Conservation (phyloP, 192 early-diverging fungal genomes). For the Podila horticola region DNA sequence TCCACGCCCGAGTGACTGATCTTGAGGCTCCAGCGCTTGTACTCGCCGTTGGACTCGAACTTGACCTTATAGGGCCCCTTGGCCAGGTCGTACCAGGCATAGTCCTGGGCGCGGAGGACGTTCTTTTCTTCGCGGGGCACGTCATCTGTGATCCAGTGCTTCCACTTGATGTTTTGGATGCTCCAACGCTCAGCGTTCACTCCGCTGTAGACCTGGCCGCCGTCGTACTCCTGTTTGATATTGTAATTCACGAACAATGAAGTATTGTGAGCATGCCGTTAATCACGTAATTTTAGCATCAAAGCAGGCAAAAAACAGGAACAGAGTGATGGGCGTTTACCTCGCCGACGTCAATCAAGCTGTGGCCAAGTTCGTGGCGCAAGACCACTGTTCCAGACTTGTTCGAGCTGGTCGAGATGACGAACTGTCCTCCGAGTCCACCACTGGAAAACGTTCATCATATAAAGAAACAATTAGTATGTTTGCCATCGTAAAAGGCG, state of each 20-base stretch:
- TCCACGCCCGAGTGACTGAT: conserved; percentile 68
- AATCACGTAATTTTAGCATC: too few relatives aligned
- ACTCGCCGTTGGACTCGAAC: conserved; percentile 63
- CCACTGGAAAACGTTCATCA: conserved; percentile 47
- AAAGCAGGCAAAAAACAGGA: too few relatives aligned
- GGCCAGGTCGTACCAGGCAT: conserved; percentile 70
- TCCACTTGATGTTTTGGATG: conserved; percentile 64
- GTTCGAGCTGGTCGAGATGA: conserved; percentile 64
- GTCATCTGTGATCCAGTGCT: conserved; percentile 62
- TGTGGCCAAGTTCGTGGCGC: conserved; percentile 64
- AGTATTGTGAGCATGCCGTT: too few relatives aligned
- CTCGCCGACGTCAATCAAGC: conserved; percentile 45
- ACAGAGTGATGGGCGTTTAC: not conserved
- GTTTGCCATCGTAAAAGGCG: not conserved
- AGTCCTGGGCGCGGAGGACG: conserved; percentile 59
- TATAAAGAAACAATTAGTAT: too few relatives aligned
- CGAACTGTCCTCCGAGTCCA: conserved; percentile 72
- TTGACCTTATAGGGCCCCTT: conserved; percentile 61
- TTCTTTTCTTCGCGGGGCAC: conserved; percentile 53
- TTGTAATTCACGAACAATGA: not conserved
- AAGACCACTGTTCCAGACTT: conserved; percentile 67
- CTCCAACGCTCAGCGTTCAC: conserved; percentile 58
- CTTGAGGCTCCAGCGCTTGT: conserved; percentile 60
- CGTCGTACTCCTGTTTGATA: conserved; percentile 28
- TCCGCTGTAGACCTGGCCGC: conserved; percentile 58